Base-by-base conservation (phyloP, 768 basidiomycete genomes). In the Clitopilus hobsonii region DNA sequence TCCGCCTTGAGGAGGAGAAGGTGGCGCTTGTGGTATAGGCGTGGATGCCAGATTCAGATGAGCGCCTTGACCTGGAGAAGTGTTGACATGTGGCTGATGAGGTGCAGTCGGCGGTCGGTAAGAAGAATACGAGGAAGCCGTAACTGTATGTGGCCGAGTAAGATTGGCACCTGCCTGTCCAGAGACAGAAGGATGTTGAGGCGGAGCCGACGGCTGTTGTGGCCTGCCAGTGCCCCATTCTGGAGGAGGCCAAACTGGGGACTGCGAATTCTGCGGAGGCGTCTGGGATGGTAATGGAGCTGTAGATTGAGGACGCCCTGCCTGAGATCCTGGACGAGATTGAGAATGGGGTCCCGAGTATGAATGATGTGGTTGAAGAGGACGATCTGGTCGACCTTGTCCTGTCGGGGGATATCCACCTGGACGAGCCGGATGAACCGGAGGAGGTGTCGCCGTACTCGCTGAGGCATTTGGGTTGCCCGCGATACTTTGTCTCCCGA, bases 171-270 rank as follows among this genome's bases (percentile, higher is more conserved):
- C 71, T 3, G 59, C 65, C 18, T 45, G 41, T 16, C 41, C 41
- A 10, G 41, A 45, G 10, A 20, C 22, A 45, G 41, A 6, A 6
- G 41, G 41, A 45, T 54, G 55, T 48, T 54, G 63, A 14, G 53
- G 57, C 22, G 45, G 59, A 23, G 26, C 59, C 14, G 51, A 58
- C 32, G 56, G 61, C 27, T 56, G 65, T 55, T 41, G 61, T 23
- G 56, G 45, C 54, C 26, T 49, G 50, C 58, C 56, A 3, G 67
- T 51, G 18, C 69, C 64, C 77, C 77, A 77, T 50, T 76, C 75
- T 20, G 72, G 61, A 56, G 77, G 76, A 24, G 77, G 75, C 78
- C 76, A 77, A 52, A 71, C 70, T 20, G 64, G 53, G 6, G 64
- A 24, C 48, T 54, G 47, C 26, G 30, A 51, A 28, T 56, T 23